A percentile compares a stretch with the other conserved stretches of the same genome.
phyloP scores from a whole-genome alignment of 2,329 filamentous ascomycete species.

The Colletotrichum destructivum region DNA sequence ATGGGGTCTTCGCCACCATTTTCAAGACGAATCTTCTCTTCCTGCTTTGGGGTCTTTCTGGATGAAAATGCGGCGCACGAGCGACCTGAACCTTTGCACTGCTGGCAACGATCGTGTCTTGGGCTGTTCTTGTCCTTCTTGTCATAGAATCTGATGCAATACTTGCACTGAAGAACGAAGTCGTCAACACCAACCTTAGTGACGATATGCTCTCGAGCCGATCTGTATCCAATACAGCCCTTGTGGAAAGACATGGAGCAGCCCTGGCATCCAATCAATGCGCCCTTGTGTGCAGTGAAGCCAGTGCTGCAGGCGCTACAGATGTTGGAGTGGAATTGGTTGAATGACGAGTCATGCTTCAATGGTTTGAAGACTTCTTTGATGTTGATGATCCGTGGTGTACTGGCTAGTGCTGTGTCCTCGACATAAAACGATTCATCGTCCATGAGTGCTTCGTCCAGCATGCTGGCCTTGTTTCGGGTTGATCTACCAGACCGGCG shows the following conservation, averaged over 20 bases:
- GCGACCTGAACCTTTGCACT: conserved; percentile 75
- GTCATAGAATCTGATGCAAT: conserved; percentile 79
- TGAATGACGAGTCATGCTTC: conserved; percentile 76
- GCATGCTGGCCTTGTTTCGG: conserved; percentile 61
- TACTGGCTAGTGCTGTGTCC: conserved; percentile 60
- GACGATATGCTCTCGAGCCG: conserved; percentile 85
- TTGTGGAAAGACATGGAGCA: conserved; percentile 90
- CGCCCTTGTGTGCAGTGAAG: conserved; percentile 72
- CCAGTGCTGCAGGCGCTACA: conserved; percentile 81
- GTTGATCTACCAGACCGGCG: conserved; percentile 66
- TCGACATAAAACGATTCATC: conserved; percentile 70
- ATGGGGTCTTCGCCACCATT: conserved; percentile 86
- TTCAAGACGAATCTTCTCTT: conserved; percentile 85
- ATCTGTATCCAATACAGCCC: conserved; percentile 82
- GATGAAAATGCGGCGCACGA: conserved; percentile 83
- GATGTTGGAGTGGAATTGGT: conserved; percentile 74
- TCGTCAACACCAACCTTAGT: conserved; percentile 84
- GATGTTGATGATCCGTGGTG: conserved; percentile 73
- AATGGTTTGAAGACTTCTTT: conserved; percentile 81
- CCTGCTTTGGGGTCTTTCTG: conserved; percentile 81
- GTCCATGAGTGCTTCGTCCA: conserved; percentile 69
- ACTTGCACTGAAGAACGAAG: conserved; percentile 92
- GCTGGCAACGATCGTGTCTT: conserved; percentile 78
- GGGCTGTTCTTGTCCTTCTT: conserved; percentile 81
- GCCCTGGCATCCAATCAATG: conserved; percentile 90